Evolutionary conservation across 148 eudicot species (phyloP).

Genomic region (Chenopodium quinoa): DNA sequence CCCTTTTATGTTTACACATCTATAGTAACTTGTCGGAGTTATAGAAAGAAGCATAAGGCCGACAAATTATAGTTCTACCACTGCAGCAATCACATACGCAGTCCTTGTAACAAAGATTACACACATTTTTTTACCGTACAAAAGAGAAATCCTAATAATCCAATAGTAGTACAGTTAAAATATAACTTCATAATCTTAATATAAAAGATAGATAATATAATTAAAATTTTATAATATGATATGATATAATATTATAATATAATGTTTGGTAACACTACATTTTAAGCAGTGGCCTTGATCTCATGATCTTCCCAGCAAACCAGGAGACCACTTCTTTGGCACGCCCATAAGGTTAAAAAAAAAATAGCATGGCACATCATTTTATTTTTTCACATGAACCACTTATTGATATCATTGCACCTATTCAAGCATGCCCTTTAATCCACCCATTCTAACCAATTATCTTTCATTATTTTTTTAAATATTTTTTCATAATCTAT

Average conservation of each 20-base stretch:
- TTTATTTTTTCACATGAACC: slow-evolving; percentile 13
- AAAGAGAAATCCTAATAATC: slow-evolving; percentile 1
- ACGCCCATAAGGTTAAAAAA: slow-evolving; percentile 2
- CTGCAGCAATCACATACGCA: neutral
- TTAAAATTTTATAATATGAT: neutral
- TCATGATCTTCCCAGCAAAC: slow-evolving; percentile 21
- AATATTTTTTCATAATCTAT: neutral
- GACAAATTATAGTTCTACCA: neutral
- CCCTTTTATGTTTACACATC: neutral
- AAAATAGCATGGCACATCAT: slow-evolving; percentile 13
- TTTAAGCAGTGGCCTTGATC: slow-evolving; percentile 3
- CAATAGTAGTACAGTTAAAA: neutral
- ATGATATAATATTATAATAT: neutral
- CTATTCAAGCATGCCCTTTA: slow-evolving; percentile 14
- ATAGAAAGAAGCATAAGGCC: neutral
- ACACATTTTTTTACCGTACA: slow-evolving; percentile 7
- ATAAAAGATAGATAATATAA: neutral
- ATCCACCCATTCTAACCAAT: neutral
- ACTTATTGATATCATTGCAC: slow-evolving; percentile 16
- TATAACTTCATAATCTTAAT: neutral
- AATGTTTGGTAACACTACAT: neutral
- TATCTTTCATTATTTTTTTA: neutral
- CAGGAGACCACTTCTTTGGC: slow-evolving; percentile 20
- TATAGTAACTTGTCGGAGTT: neutral
- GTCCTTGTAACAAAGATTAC: slow-evolving; percentile 6